phyloP scores from a whole-genome alignment of 345 rosid species.

The Diplotaxis tenuifolia region DNA sequence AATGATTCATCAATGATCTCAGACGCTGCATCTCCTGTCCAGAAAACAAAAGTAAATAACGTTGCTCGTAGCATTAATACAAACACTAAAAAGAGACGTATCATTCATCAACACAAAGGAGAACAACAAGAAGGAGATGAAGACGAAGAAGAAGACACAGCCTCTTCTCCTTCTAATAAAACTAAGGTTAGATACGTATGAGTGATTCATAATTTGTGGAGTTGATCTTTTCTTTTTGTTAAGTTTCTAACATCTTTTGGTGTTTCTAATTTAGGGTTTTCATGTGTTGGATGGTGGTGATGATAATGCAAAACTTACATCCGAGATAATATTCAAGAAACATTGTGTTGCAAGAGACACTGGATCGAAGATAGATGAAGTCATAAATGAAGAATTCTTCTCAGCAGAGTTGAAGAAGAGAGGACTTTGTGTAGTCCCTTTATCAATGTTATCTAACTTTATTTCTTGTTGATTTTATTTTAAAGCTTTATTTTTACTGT shows the following conservation, averaged over 20 bases:
- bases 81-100: conserved; percentile 31
- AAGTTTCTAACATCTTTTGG: neutral
- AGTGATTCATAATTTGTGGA: neutral
- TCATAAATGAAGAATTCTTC: conserved; percentile 18
- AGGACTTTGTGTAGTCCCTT: conserved; percentile 42
- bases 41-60: conserved; percentile 11
- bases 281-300: conserved; percentile 8
- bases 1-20: conserved; percentile 35
- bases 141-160: conserved; percentile 24
- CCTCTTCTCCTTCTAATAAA: conserved; percentile 37
- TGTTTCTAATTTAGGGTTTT: conserved; percentile 11
- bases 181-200: conserved; percentile 22
- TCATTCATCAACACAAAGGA: conserved; percentile 7
- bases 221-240: neutral
- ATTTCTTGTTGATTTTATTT: conserved; percentile 20
- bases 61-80: conserved; percentile 11
- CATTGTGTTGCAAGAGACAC: conserved; percentile 8
- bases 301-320: conserved; percentile 11
- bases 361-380: conserved; percentile 16
- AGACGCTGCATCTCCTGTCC: conserved; percentile 37
- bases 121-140: conserved; percentile 4
- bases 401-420: conserved; percentile 34
- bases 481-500: neutral
- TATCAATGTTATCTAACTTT: conserved; percentile 30
- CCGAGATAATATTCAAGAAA: conserved; percentile 21